A percentile compares a stretch with the other conserved stretches of the same genome.
These are phyloP conservation scores for Auricularia sp. DNA, from an alignment of 768 basidiomycete species.

Conservation along the genomic window DNA sequence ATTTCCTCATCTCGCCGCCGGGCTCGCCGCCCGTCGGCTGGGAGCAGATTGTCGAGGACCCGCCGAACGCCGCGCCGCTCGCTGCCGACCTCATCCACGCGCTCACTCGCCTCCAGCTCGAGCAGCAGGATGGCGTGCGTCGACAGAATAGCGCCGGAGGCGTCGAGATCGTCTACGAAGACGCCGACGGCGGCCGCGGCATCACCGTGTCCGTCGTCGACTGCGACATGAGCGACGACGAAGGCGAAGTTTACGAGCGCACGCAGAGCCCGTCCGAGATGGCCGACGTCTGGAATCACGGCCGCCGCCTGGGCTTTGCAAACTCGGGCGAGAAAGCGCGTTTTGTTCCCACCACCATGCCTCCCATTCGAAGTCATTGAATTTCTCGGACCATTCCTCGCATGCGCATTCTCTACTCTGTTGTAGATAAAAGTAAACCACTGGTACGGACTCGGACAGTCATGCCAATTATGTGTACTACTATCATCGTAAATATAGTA, in stretches of 20 bases:
- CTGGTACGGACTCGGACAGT: too few relatives aligned
- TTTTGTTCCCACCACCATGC: not conserved
- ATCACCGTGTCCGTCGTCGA: not conserved
- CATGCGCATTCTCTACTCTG: too few relatives aligned
- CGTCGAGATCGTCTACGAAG: slow-evolving; percentile 1
- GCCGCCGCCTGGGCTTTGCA: not conserved
- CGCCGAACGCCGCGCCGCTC: slow-evolving; percentile 73
- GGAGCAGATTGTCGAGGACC: slow-evolving; percentile 86
- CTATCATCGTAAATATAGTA: too few relatives aligned
- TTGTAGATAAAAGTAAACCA: too few relatives aligned
- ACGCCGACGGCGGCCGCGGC: not conserved
- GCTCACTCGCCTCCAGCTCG: slow-evolving; percentile 54
- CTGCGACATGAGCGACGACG: not conserved
- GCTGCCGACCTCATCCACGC: slow-evolving; percentile 84
- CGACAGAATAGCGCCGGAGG: not conserved
- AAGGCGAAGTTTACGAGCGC: not conserved
- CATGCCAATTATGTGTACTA: too few relatives aligned
- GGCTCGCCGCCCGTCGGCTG: slow-evolving; percentile 96
- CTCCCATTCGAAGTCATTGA: not conserved
- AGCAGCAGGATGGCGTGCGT: slow-evolving; percentile 7
- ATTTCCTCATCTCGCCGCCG: slow-evolving; percentile 96
- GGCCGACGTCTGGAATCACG: not conserved
- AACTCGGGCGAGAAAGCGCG: not conserved
- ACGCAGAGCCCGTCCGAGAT: not conserved
- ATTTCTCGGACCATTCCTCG: too few relatives aligned